These are phyloP conservation scores for Ophiocordyceps camponoti-saundersi DNA, from an alignment of 2,329 filamentous ascomycete species.

Conservation along the genomic window DNA sequence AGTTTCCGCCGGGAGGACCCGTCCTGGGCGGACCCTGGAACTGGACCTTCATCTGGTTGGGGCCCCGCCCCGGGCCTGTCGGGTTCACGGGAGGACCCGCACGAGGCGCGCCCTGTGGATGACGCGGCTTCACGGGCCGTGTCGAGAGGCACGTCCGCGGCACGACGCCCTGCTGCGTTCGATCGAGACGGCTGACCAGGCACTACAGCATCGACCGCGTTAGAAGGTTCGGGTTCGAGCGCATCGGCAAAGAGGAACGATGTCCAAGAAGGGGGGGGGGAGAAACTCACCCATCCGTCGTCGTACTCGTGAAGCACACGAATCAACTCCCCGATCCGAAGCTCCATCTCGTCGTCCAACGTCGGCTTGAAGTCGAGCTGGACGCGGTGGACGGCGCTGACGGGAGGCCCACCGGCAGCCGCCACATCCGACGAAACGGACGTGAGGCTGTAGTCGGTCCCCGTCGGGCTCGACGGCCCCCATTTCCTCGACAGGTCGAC, in stretches of 20 bases:
- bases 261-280: too few species aligned
- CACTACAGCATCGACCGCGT: slow-evolving; percentile 26
- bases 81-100: slow-evolving; percentile 34
- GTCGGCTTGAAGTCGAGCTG: slow-evolving; percentile 89
- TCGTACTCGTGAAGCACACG: slow-evolving; percentile 90
- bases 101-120: slow-evolving; percentile 31
- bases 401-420: slow-evolving; percentile 40
- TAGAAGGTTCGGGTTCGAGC: background rate
- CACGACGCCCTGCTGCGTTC: slow-evolving; percentile 80
- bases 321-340: slow-evolving; percentile 69
- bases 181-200: slow-evolving; percentile 79
- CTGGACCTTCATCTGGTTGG: slow-evolving; percentile 8
- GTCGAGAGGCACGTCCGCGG: slow-evolving; percentile 88
- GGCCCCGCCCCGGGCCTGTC: slow-evolving; percentile 8
- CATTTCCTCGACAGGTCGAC: slow-evolving; percentile 34
- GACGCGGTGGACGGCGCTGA: slow-evolving; percentile 66
- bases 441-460: slow-evolving; percentile 44
- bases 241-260: slow-evolving; percentile 5
- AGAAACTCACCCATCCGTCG: slow-evolving; percentile 73
- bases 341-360: slow-evolving; percentile 77
- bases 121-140: slow-evolving; percentile 74
- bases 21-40: background rate
- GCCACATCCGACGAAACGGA: slow-evolving; percentile 41
- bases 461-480: slow-evolving; percentile 39
- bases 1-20: background rate